These are phyloP conservation scores for Boletus sp. DNA, from an alignment of 1,284 basidiomycete species.

Conservation along the genomic window DNA sequence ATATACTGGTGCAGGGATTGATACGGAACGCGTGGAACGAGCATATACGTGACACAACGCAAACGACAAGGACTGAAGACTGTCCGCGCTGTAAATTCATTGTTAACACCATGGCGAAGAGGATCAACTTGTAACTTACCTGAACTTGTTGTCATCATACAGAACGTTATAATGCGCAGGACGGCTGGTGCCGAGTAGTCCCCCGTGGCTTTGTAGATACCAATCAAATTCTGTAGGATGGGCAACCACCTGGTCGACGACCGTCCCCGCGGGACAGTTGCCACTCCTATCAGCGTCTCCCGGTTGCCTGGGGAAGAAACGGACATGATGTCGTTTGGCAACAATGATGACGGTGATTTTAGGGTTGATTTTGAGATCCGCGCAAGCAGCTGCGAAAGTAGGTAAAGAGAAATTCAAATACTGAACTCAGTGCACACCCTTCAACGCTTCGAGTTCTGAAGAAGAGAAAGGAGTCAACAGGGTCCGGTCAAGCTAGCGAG, in stretches of 20 bases:
- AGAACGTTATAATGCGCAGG: slow-evolving; percentile 69
- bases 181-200: slow-evolving; percentile 60
- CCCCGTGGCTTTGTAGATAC: slow-evolving; percentile 75
- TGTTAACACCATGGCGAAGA: slow-evolving; percentile 2
- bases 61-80: slow-evolving; percentile 67
- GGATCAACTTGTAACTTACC: slow-evolving; percentile 28
- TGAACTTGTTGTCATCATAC: slow-evolving; percentile 55
- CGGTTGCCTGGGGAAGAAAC: slow-evolving; percentile 63
- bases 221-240: slow-evolving; percentile 79
- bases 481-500: neutral
- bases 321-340: slow-evolving; percentile 73
- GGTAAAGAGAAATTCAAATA: slow-evolving; percentile 11
- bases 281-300: slow-evolving; percentile 59
- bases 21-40: slow-evolving; percentile 77
- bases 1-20: slow-evolving; percentile 80
- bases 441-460: slow-evolving; percentile 54
- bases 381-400: slow-evolving; percentile 48
- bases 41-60: slow-evolving; percentile 80
- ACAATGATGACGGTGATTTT: slow-evolving; percentile 74
- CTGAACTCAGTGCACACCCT: slow-evolving; percentile 38
- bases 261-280: slow-evolving; percentile 72
- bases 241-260: slow-evolving; percentile 65
- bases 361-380: slow-evolving; percentile 50
- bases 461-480: slow-evolving; percentile 1
- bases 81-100: slow-evolving; percentile 48